phyloP scores from a whole-genome alignment of 768 basidiomycete genomes.

The Hemileccinum rubropunctum region DNA sequence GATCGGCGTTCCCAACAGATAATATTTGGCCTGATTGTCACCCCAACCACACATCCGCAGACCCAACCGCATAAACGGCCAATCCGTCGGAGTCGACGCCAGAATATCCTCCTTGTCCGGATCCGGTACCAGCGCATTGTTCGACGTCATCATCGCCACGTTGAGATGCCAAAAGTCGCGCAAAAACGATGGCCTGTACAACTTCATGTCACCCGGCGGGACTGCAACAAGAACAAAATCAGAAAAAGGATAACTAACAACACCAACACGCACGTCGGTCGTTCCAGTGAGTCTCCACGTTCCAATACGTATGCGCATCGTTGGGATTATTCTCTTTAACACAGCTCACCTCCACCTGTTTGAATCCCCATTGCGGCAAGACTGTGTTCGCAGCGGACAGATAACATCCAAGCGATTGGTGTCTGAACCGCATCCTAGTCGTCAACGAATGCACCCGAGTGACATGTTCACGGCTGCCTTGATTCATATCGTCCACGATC shows the following conservation, averaged over 20 bases:
- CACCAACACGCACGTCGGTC: slow-evolving; percentile 67
- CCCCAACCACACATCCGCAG: slow-evolving; percentile 98
- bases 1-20: slow-evolving; percentile 88
- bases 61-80: slow-evolving; percentile 89
- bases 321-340: slow-evolving; percentile 80
- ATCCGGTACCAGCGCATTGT: slow-evolving; percentile 96
- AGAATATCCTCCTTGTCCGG: slow-evolving; percentile 99
- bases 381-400: slow-evolving; percentile 84
- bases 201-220: slow-evolving; percentile 76
- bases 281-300: slow-evolving; percentile 98
- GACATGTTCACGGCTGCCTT: slow-evolving; percentile 54
- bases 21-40: slow-evolving; percentile 84
- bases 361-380: slow-evolving; percentile 98
- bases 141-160: slow-evolving; percentile 99
- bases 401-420: slow-evolving; percentile 79
- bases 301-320: slow-evolving; percentile 93
- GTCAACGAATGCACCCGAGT: slow-evolving; percentile 85
- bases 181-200: slow-evolving; percentile 88
- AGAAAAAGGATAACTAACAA: neutral
- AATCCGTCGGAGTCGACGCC: slow-evolving; percentile 88
- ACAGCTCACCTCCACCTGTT: slow-evolving; percentile 96
- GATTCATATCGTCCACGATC: slow-evolving; percentile 85
- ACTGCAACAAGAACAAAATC: slow-evolving; percentile 44
- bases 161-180: slow-evolving; percentile 99
- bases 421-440: slow-evolving; percentile 83